phyloP scores from a whole-genome alignment of 148 eudicot species.

The Nepenthes gracilis region DNA sequence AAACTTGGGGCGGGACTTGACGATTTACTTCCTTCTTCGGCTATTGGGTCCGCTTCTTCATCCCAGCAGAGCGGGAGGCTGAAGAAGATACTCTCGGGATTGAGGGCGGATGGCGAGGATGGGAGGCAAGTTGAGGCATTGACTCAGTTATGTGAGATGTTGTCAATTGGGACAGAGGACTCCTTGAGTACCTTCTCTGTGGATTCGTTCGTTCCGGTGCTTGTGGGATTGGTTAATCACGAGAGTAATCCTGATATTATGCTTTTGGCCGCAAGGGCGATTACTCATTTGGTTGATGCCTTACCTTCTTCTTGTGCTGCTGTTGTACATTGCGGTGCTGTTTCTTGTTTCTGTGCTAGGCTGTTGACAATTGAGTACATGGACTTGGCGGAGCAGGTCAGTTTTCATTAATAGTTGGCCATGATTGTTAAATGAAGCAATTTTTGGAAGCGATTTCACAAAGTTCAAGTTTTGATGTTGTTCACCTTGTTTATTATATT shows the following conservation, averaged over 20 bases:
- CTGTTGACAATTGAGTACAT: slow-evolving; percentile 87
- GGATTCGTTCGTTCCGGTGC: slow-evolving; percentile 88
- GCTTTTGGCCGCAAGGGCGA: slow-evolving; percentile 89
- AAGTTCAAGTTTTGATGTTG: too few relatives aligned
- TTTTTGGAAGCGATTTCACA: too few relatives aligned
- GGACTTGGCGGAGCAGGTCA: slow-evolving; percentile 98
- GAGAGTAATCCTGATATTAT: slow-evolving; percentile 96
- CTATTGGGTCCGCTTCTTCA: slow-evolving; percentile 64
- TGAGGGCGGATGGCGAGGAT: slow-evolving; percentile 95
- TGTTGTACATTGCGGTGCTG: slow-evolving; percentile 96
- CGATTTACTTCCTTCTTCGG: slow-evolving; percentile 78
- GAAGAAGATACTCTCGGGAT: slow-evolving; percentile 80
- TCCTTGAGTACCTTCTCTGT: slow-evolving; percentile 81
- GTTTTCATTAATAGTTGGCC: slow-evolving; percentile 2
- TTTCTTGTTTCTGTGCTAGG: slow-evolving; percentile 77
- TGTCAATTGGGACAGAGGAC: slow-evolving; percentile 91
- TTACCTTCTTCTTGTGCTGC: slow-evolving; percentile 90
- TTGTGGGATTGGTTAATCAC: slow-evolving; percentile 83
- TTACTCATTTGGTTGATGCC: slow-evolving; percentile 89
- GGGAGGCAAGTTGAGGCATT: slow-evolving; percentile 91
- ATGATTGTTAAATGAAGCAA: too few relatives aligned
- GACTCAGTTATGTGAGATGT: slow-evolving; percentile 89
- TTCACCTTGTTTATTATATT: neutral
- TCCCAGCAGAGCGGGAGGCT: slow-evolving; percentile 78
- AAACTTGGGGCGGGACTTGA: slow-evolving; percentile 92